Evolutionary conservation across 345 rosid species (phyloP), one percentile per base, ranked within the genome.

Genomic region (Populus simonii): DNA sequence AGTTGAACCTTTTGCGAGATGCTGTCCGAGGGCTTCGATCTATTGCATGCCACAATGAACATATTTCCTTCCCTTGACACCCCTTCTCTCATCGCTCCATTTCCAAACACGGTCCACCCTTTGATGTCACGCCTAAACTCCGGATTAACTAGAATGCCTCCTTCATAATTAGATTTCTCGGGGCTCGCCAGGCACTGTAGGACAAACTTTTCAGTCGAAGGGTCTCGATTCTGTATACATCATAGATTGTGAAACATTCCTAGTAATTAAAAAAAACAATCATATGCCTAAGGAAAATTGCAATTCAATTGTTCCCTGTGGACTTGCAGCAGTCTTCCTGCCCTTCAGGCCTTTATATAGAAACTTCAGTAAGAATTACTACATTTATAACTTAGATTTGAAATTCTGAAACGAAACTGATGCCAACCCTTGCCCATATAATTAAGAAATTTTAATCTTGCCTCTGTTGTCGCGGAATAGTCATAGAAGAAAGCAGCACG

Each of bases 131-230:
- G 74, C 70, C 80, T 70, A 17, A 89, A 84, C 49, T 84, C 89
- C 15, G 86, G 88, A 79, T 85, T 87, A 22, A 75, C 68, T 49
- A 86, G 68, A n/a, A 89, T 77, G 70, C 92, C 93, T 83, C 92
- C 92, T 31, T 78, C 78, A 65, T 86, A 85, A 2, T 31, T 84
- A 67, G 86, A 80, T 66, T 73, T 63, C 63, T 66, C 73, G 9
- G 92, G 98, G 70, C 82, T 85, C 20, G 57, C 75, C 84, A 91
- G 72, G 80, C 98, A 91, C 97, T 92, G 86, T 38, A 74, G 55
- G 47, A 74, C 16, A 53, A 47, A 71, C 65, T 43, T 20, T 45
- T 72, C 38, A 71, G 61, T 25, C 16, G 0, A 27, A 31, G 35
- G 27, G 5, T 62, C 6, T 25, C 66, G 29, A 45, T 45, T 45